Evolutionary conservation across 1,284 basidiomycete species (phyloP).

Genomic region (Sporisorium scitamineum): DNA sequence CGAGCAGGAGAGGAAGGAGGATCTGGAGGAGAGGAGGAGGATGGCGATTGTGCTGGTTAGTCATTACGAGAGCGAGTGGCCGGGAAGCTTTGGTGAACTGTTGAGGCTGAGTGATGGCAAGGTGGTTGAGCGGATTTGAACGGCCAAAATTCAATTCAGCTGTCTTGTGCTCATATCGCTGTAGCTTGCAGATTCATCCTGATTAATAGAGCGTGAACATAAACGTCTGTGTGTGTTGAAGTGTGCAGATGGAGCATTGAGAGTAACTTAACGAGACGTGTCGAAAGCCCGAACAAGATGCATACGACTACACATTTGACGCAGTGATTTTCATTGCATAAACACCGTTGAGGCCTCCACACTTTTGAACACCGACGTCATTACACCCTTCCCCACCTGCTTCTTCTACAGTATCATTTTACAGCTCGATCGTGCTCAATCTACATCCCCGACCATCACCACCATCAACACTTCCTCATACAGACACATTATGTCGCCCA

Average conservation of each 20-base stretch:
- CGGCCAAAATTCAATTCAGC: not conserved
- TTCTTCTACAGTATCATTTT: too few species aligned
- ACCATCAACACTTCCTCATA: not conserved
- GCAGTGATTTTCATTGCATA: not conserved
- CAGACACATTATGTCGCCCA: not conserved
- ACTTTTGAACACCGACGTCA: not conserved
- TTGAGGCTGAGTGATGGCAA: slow-evolving; percentile 54
- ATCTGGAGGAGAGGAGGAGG: slow-evolving; percentile 23
- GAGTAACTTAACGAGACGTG: too few species aligned
- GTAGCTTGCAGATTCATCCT: not conserved
- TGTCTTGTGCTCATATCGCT: too few species aligned
- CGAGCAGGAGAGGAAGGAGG: slow-evolving; percentile 9
- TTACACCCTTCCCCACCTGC: not conserved
- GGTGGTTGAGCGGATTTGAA: slow-evolving; percentile 48
- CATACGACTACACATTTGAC: too few species aligned
- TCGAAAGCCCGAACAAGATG: too few species aligned
- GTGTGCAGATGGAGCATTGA: too few species aligned
- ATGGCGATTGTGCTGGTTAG: slow-evolving; percentile 62
- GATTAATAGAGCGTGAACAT: not conserved
- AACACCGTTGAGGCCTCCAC: not conserved
- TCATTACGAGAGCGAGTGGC: slow-evolving; percentile 68
- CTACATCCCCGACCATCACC: not conserved
- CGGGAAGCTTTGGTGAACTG: slow-evolving; percentile 47
- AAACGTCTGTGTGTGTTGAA: too few species aligned
- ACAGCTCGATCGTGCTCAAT: too few species aligned